A percentile compares a stretch with the other conserved stretches of the same genome.
These are phyloP conservation scores for Phytophthora citricola DNA, from an alignment of 352 stramenopile genomes.

Conservation along the genomic window DNA sequence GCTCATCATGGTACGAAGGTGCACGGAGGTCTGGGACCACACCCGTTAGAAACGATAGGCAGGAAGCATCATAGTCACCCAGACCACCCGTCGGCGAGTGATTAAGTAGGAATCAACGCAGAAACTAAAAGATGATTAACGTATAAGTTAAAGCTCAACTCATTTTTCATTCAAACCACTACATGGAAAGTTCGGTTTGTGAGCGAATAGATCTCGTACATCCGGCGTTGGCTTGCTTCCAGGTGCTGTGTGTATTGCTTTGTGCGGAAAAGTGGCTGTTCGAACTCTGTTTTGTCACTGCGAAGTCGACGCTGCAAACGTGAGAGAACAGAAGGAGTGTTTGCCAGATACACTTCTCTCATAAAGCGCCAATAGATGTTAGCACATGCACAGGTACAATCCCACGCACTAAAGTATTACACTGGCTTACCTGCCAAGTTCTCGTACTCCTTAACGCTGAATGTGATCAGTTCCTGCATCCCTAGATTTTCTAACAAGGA, in stretches of 20 bases:
- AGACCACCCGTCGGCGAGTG: constrained; percentile 18
- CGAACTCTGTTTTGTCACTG: constrained; percentile 3
- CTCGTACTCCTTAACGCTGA: constrained; percentile 58
- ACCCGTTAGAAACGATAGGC: constrained; percentile 35
- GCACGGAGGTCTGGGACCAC: constrained; percentile 29
- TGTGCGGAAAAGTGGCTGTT: constrained; percentile 49
- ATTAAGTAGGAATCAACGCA: constrained; percentile 34
- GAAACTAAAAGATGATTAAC: constrained; percentile 10
- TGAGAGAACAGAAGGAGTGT: constrained; percentile 20
- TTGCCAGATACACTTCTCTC: constrained; percentile 44
- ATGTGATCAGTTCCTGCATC: constrained; percentile 43
- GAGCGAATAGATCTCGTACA: constrained; percentile 40
- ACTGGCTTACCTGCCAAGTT: constrained; percentile 48
- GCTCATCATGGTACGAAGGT: constrained; percentile 29
- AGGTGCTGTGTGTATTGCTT: constrained; percentile 39
- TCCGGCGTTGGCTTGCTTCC: constrained; percentile 49
- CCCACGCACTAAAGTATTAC: background rate
- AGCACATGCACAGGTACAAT: constrained; percentile 6
- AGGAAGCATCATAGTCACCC: constrained; percentile 31
- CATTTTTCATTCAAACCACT: constrained; percentile 27
- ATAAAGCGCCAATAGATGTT: background rate
- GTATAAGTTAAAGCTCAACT: constrained; percentile 33
- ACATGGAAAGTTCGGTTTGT: constrained; percentile 40
- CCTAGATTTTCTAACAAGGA: constrained; percentile 53
- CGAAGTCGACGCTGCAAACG: constrained; percentile 35